Evolutionary conservation across 805 yeast genomes (phyloP).

Genomic region (Limtongozyma cylindracea): DNA sequence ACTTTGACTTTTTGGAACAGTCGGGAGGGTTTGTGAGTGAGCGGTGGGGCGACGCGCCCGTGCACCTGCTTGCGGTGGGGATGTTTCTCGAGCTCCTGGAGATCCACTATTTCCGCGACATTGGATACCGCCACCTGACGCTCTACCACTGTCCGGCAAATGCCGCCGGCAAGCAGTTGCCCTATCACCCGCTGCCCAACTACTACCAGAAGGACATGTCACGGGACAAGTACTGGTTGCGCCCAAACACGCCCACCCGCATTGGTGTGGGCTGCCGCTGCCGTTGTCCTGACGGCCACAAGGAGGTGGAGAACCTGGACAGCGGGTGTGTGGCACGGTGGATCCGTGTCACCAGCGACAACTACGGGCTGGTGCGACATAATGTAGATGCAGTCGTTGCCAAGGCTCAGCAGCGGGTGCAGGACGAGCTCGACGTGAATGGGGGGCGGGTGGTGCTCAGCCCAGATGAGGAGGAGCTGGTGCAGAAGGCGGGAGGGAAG

Average conservation of each 20-base stretch:
- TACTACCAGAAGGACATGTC: conserved; percentile 9
- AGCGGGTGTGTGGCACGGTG: too few species aligned
- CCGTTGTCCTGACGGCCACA: conserved; percentile 28
- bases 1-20: conserved; percentile 41
- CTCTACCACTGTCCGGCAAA: conserved; percentile 64
- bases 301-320: conserved; percentile 39
- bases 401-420: too few species aligned
- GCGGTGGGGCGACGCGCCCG: conserved; percentile 97
- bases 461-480: too few species aligned
- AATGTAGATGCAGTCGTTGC: too few species aligned
- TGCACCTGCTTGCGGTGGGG: conserved; percentile 71
- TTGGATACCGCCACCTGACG: conserved; percentile 70
- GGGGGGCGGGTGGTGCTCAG: too few species aligned
- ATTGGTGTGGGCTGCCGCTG: conserved; percentile 70
- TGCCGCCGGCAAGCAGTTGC: conserved; percentile 9
- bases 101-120: conserved; percentile 77
- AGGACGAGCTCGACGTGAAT: too few species aligned
- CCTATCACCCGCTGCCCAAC: conserved; percentile 12
- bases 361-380: too few species aligned
- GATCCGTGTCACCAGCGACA: too few species aligned
- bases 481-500: too few species aligned
- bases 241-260: conserved; percentile 8
- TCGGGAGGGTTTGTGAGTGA: conserved; percentile 74
- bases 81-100: conserved; percentile 43
- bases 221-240: not conserved